phyloP scores from a whole-genome alignment of 140 eudicot genomes.

The Ambrosia hybrid region DNA sequence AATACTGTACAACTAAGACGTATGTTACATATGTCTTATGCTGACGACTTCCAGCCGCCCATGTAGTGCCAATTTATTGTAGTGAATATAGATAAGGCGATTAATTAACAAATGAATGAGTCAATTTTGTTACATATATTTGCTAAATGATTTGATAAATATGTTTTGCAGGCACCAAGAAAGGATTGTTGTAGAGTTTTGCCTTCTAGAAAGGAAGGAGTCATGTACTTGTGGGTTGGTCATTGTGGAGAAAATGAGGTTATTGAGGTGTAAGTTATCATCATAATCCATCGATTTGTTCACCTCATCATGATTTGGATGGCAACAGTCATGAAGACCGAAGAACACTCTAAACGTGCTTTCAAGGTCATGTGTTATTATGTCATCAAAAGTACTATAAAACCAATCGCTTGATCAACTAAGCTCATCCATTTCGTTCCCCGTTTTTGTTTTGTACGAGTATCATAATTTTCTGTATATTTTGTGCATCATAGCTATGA shows the following conservation, averaged over 20 bases:
- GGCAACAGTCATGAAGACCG: constrained; percentile 6
- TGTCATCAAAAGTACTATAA: constrained; percentile 3
- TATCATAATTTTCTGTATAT: constrained; percentile 9
- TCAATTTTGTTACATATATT: neutral
- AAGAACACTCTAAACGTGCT: constrained; percentile 12
- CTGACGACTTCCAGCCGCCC: too few species aligned
- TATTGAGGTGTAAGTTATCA: constrained; percentile 38
- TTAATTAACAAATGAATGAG: too few species aligned
- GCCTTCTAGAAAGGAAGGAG: constrained; percentile 46
- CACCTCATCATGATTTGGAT: constrained; percentile 4
- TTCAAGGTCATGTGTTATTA: constrained; percentile 1
- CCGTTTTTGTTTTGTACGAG: neutral
- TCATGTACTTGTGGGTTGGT: constrained; percentile 61
- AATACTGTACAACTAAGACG: too few species aligned
- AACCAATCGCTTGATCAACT: constrained; percentile 1
- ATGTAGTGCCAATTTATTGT: too few species aligned
- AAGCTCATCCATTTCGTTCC: neutral
- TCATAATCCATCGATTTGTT: neutral
- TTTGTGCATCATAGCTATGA: constrained; percentile 1
- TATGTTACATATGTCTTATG: too few species aligned
- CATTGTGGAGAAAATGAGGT: constrained; percentile 65
- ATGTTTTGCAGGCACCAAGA: constrained; percentile 74
- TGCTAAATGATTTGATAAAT: neutral
- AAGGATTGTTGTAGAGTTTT: constrained; percentile 83
- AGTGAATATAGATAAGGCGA: too few species aligned